Evolutionary conservation across 768 basidiomycete species (phyloP).

Genomic region (Tulasnella sp.): DNA sequence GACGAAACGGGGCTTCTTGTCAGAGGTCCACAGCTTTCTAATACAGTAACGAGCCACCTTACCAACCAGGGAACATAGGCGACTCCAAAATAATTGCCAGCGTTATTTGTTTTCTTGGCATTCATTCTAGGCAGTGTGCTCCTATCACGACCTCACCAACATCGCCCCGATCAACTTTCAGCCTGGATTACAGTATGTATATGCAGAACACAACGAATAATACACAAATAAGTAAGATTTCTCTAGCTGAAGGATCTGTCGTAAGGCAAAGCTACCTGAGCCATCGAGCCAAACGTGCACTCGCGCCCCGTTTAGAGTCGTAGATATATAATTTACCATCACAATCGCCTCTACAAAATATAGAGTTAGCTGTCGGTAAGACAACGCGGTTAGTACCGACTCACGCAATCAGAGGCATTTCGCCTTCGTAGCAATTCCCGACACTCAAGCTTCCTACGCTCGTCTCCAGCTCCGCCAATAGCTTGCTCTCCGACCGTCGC

Average conservation of each 20-base stretch:
- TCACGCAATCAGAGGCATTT: slow-evolving; percentile 10
- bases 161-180: too few species aligned
- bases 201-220: too few species aligned
- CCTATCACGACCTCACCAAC: too few species aligned
- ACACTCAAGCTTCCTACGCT: slow-evolving; percentile 2
- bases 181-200: too few species aligned
- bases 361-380: background rate
- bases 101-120: too few species aligned
- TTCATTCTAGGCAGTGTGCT: too few species aligned
- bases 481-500: background rate
- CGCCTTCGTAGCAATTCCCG: background rate
- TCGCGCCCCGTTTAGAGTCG: background rate
- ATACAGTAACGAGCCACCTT: too few species aligned
- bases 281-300: background rate
- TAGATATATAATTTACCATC: slow-evolving; percentile 10
- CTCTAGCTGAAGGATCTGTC: background rate
- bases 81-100: too few species aligned
- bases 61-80: too few species aligned
- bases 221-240: background rate
- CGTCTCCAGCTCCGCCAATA: slow-evolving; percentile 7
- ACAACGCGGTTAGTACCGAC: background rate
- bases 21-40: too few species aligned
- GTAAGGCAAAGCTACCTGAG: background rate
- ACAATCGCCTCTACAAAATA: background rate
- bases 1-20: too few species aligned